phyloP scores from a whole-genome alignment of 805 yeast genomes.

The Myxozyma neglecta region DNA sequence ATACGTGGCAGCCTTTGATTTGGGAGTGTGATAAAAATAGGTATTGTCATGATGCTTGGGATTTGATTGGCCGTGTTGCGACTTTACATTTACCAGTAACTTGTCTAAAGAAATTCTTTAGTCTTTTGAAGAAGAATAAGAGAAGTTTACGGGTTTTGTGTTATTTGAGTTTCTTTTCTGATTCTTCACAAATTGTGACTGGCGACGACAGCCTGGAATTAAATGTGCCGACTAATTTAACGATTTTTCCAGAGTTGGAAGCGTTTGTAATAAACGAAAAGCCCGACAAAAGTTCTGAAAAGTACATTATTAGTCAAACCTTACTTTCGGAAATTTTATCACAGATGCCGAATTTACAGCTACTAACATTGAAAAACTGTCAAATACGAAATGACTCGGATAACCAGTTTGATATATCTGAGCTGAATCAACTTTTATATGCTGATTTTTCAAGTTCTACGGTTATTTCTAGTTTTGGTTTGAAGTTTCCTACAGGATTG shows the following conservation, averaged over 20 bases:
- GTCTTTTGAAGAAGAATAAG: neutral
- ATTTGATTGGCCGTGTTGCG: neutral
- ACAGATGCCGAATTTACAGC: neutral
- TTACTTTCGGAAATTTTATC: neutral
- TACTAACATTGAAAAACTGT: neutral
- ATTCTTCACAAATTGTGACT: neutral
- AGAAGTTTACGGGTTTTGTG: neutral
- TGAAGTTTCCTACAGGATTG: neutral
- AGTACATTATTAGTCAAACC: neutral
- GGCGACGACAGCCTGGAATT: neutral
- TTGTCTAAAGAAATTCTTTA: neutral
- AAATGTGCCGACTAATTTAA: neutral
- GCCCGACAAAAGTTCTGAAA: neutral
- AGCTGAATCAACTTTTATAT: neutral
- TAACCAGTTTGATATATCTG: neutral
- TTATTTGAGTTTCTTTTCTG: neutral
- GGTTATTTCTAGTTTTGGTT: neutral
- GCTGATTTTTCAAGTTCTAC: neutral
- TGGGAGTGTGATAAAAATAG: neutral
- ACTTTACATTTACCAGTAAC: neutral
- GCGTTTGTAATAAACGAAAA: neutral
- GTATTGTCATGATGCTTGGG: neutral
- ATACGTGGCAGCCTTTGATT: neutral
- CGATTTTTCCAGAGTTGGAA: neutral
- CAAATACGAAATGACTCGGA: neutral